A percentile compares a stretch with the other conserved stretches of the same genome.
Conservation (phyloP, 1,139 yeast genomes). For the Candida pseudoviswanathii region DNA sequence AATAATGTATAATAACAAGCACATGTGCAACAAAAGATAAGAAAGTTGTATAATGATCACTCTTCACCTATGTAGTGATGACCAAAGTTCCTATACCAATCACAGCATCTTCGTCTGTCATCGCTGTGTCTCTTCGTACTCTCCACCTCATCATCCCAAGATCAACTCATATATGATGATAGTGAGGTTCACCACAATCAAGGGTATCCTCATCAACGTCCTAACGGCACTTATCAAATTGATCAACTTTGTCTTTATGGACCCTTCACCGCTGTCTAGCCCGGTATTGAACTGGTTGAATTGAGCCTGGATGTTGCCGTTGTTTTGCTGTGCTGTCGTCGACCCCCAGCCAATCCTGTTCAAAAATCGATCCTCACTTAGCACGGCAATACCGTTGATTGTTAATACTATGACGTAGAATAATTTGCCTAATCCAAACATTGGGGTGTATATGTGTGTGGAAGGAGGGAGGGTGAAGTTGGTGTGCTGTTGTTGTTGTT, state of each 20-base stretch:
- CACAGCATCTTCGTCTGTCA: too few relatives aligned
- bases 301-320: slow-evolving; percentile 21
- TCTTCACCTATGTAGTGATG: background rate
- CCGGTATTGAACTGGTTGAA: slow-evolving; percentile 30
- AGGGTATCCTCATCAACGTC: slow-evolving; percentile 49
- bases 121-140: background rate
- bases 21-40: background rate
- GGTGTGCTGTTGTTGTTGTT: background rate
- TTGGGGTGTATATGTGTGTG: slow-evolving; percentile 13
- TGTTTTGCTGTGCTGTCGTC: slow-evolving; percentile 17
- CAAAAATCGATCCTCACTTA: slow-evolving; percentile 50
- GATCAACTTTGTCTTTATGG: slow-evolving; percentile 40
- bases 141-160: slow-evolving; percentile 30
- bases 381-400: slow-evolving; percentile 48
- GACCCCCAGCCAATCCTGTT: slow-evolving; percentile 50
- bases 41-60: background rate
- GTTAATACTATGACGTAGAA: slow-evolving; percentile 43
- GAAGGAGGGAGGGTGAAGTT: background rate
- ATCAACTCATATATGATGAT: slow-evolving; percentile 46
- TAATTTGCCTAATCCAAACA: slow-evolving; percentile 51
- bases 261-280: slow-evolving; percentile 27
- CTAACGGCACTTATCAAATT: slow-evolving; percentile 49
- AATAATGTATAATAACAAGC: background rate
- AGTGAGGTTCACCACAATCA: slow-evolving; percentile 41
- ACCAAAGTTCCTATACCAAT: background rate